Conservation (phyloP, 2,329 filamentous ascomycete genomes). For the Cytospora chrysosperma region DNA sequence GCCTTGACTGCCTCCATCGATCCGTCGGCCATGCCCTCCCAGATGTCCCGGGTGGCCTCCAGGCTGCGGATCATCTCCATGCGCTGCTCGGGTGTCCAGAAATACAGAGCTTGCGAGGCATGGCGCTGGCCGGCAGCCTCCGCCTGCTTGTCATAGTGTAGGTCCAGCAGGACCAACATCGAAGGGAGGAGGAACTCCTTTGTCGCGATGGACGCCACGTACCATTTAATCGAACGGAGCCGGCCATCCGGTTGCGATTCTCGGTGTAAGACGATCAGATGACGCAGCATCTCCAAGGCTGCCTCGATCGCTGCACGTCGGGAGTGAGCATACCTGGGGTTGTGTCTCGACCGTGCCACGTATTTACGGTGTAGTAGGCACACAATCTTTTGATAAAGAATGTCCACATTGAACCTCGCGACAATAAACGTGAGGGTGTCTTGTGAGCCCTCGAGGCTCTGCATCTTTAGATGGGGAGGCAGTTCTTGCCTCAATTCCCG, state of each 20-base stretch:
- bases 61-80: conserved; percentile 75
- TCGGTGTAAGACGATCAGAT: conserved; percentile 71
- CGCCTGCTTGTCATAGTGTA: conserved; percentile 66
- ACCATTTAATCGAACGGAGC: conserved; percentile 72
- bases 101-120: conserved; percentile 46
- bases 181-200: conserved; percentile 85
- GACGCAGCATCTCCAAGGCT: conserved; percentile 75
- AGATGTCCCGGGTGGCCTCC: conserved; percentile 72
- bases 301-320: conserved; percentile 82
- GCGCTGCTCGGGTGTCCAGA: conserved; percentile 60
- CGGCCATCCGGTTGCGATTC: conserved; percentile 73
- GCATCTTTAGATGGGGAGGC: conserved; percentile 76
- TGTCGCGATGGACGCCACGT: conserved; percentile 74
- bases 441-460: conserved; percentile 69
- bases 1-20: conserved; percentile 93
- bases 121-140: conserved; percentile 41
- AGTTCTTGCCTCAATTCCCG: conserved; percentile 64
- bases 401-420: conserved; percentile 79
- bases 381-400: conserved; percentile 84
- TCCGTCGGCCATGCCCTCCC: conserved; percentile 72
- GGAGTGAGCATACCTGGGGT: conserved; percentile 80
- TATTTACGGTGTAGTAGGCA: conserved; percentile 89
- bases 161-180: conserved; percentile 79
- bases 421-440: conserved; percentile 85
- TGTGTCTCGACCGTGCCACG: conserved; percentile 72